A percentile compares a stretch with the other conserved stretches of the same genome.
Conservation (phyloP, 140 eudicot genomes). For the Erigeron philadelphicus region DNA sequence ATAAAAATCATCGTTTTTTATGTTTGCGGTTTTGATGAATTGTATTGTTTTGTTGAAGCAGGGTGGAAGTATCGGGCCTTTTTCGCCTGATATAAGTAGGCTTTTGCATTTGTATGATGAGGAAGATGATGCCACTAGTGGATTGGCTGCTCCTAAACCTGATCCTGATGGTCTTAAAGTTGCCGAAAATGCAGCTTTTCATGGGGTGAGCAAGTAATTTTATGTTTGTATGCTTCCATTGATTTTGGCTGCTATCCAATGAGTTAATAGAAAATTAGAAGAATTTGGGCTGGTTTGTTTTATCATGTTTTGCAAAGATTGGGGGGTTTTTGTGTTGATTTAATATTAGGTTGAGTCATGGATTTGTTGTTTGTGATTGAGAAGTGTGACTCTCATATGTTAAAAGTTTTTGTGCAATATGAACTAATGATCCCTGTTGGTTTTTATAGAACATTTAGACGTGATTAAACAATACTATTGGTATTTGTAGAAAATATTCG, state of each 20-base stretch:
- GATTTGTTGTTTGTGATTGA: background rate
- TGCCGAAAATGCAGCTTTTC: constrained; percentile 34
- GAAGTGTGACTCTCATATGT: no score
- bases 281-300: no score
- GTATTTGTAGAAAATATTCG: no score
- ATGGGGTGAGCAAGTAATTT: constrained; percentile 40
- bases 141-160: constrained; percentile 72
- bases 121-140: constrained; percentile 96
- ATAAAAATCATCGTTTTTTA: background rate
- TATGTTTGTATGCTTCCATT: background rate
- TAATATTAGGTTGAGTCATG: background rate
- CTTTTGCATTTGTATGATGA: constrained; percentile 70
- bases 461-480: no score
- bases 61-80: constrained; percentile 70
- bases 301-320: no score
- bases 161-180: constrained; percentile 61
- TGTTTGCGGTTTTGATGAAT: background rate
- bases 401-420: no score
- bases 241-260: no score
- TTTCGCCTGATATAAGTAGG: constrained; percentile 65
- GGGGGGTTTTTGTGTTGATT: no score
- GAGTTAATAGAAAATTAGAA: no score
- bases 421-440: no score
- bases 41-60: constrained; percentile 23
- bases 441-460: no score